phyloP scores from a whole-genome alignment of 129 eudicot genomes.

The Escallonia rubra region DNA sequence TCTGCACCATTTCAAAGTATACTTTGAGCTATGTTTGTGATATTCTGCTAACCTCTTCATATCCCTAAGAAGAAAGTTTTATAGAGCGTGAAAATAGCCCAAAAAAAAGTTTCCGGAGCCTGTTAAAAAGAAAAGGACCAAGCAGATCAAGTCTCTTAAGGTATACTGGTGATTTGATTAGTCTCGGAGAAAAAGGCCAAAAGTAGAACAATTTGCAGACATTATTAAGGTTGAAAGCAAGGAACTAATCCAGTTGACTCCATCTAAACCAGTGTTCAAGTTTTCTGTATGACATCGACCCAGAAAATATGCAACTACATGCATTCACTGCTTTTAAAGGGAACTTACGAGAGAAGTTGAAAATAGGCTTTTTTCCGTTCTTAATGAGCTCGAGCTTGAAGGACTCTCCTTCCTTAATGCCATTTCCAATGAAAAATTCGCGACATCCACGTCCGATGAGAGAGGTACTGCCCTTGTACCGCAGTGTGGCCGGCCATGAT shows the following conservation, averaged over 20 bases:
- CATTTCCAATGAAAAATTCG: neutral
- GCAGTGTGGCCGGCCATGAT: neutral
- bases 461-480: neutral
- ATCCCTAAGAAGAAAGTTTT: too few species aligned
- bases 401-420: constrained; percentile 5
- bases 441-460: constrained; percentile 10
- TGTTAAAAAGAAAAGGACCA: too few species aligned
- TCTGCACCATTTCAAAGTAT: too few species aligned
- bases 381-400: constrained; percentile 10
- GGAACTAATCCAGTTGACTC: neutral
- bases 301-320: too few species aligned
- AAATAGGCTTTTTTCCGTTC: constrained; percentile 4
- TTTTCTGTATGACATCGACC: neutral
- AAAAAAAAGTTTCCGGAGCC: too few species aligned
- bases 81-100: too few species aligned
- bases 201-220: neutral
- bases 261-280: too few species aligned
- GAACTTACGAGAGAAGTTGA: constrained; percentile 5
- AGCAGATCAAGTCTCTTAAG: too few species aligned
- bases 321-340: neutral
- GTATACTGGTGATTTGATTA: neutral
- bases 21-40: too few species aligned
- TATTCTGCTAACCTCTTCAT: too few species aligned
- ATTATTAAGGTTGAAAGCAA: too few species aligned
- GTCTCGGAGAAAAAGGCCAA: neutral